These are phyloP conservation scores for Talaromyces amestolkiae DNA, from an alignment of 2,329 filamentous ascomycete genomes.

Conservation along the genomic window DNA sequence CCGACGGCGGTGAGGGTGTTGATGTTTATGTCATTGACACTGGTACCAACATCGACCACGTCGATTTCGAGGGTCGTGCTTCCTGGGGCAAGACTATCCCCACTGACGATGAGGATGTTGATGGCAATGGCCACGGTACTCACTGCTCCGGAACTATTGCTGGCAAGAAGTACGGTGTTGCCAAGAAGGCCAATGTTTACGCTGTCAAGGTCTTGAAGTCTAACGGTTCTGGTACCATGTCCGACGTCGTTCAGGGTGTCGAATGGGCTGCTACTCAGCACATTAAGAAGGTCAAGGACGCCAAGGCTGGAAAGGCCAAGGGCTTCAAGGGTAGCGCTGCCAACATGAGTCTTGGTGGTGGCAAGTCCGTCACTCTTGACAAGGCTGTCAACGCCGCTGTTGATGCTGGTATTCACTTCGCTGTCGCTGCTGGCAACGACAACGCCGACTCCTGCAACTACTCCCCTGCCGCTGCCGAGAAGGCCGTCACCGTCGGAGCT, in stretches of 20 bases:
- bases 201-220: constrained; percentile 98
- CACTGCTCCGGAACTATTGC: constrained; percentile 98
- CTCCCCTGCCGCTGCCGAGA: constrained; percentile 87
- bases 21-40: constrained; percentile 99
- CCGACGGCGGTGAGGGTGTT: constrained; percentile 90
- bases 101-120: constrained; percentile 73
- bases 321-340: constrained; percentile 98
- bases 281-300: constrained; percentile 68
- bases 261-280: constrained; percentile 88
- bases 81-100: constrained; percentile 98
- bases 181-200: constrained; percentile 96
- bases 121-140: constrained; percentile 97
- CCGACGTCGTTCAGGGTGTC: constrained; percentile 96
- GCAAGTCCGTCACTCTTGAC: constrained; percentile 91
- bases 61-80: constrained; percentile 95
- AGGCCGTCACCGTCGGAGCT: constrained; percentile 93
- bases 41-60: constrained; percentile 88
- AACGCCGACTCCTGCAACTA: constrained; percentile 99
- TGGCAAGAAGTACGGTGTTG: constrained; percentile 98
- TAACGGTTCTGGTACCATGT: constrained; percentile 97
- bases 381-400: constrained; percentile 92
- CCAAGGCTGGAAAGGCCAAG: constrained; percentile 87
- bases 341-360: constrained; percentile 99
- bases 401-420: constrained; percentile 88
- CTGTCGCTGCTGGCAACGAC: constrained; percentile 97